Percentiles rank a stretch among this genome's conserved stretches.
phyloP scores from a whole-genome alignment of 208 protist species.

The Crithidia fasciculata region DNA sequence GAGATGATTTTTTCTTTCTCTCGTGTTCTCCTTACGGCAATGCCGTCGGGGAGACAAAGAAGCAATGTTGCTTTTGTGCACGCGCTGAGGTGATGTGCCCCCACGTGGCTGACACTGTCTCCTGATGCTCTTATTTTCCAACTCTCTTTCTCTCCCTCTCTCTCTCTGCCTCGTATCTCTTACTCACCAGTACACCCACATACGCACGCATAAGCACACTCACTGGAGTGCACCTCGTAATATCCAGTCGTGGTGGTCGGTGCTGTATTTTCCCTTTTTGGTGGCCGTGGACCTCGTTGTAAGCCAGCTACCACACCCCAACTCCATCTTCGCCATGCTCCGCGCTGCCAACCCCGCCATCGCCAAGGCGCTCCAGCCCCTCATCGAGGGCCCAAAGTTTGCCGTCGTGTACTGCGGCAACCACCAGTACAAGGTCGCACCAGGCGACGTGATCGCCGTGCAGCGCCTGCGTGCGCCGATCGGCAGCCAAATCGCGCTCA shows the following conservation, averaged over 20 bases:
- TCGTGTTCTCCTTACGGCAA: not conserved
- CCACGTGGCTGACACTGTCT: too few relatives aligned
- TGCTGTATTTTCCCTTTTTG: too few relatives aligned
- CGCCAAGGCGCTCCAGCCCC: slow-evolving; percentile 45
- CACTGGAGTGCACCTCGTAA: too few relatives aligned
- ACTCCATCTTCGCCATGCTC: slow-evolving; percentile 18
- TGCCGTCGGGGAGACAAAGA: too few relatives aligned
- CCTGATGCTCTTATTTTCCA: too few relatives aligned
- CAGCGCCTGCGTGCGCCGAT: slow-evolving; percentile 81
- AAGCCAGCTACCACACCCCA: not conserved
- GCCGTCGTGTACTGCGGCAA: slow-evolving; percentile 90
- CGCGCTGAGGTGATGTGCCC: too few relatives aligned
- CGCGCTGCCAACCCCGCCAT: slow-evolving; percentile 51
- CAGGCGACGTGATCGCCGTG: slow-evolving; percentile 86
- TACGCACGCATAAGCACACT: too few relatives aligned
- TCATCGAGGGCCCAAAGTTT: slow-evolving; percentile 75
- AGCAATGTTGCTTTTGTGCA: too few relatives aligned
- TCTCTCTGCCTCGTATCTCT: not conserved
- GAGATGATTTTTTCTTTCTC: not conserved
- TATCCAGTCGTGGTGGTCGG: too few relatives aligned
- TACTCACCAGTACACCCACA: too few relatives aligned
- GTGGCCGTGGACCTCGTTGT: too few relatives aligned
- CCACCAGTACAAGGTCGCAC: slow-evolving; percentile 89
- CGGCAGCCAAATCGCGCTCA: slow-evolving; percentile 79
- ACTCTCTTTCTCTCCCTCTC: too few relatives aligned